Percentiles rank a stretch among this genome's conserved stretches.
Evolutionary conservation across 2,329 filamentous ascomycete genomes (phyloP).

Genomic region (Ophiostoma sp.): DNA sequence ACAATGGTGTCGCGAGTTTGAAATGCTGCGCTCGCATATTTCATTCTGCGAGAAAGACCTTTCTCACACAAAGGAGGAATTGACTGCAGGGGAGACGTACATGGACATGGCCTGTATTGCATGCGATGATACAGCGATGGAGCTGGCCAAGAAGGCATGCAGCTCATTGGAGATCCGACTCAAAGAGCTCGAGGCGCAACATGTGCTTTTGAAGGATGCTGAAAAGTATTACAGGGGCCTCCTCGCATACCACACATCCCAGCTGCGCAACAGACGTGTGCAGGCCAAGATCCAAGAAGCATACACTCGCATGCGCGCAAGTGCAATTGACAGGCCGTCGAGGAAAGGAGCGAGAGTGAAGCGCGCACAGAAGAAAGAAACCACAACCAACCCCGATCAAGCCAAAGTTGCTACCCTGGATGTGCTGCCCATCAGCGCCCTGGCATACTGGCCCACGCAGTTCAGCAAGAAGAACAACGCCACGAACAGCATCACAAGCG

Average conservation of each 20-base stretch:
- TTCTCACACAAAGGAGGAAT: background rate
- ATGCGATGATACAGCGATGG: background rate
- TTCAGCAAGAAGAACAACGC: background rate
- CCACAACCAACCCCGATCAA: background rate
- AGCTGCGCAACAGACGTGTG: conserved; percentile 9
- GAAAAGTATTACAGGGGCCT: background rate
- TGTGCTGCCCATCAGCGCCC: conserved; percentile 21
- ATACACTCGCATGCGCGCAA: conserved; percentile 9
- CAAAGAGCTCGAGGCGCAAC: background rate
- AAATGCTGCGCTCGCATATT: background rate
- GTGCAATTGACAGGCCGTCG: background rate
- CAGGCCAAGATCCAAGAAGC: conserved; percentile 2
- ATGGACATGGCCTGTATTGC: background rate
- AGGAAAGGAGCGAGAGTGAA: background rate
- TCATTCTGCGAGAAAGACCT: background rate
- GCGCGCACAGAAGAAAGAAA: background rate
- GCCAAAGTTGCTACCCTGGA: conserved; percentile 5
- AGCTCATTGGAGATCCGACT: background rate
- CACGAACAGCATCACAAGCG: background rate
- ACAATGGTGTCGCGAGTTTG: background rate
- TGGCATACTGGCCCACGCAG: conserved; percentile 17
- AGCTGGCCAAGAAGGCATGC: background rate
- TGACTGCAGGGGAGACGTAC: background rate
- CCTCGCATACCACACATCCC: conserved; percentile 4
- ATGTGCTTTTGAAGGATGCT: background rate